phyloP scores from a whole-genome alignment of 176 grass and related monocot species.

The Avena eriantha region DNA sequence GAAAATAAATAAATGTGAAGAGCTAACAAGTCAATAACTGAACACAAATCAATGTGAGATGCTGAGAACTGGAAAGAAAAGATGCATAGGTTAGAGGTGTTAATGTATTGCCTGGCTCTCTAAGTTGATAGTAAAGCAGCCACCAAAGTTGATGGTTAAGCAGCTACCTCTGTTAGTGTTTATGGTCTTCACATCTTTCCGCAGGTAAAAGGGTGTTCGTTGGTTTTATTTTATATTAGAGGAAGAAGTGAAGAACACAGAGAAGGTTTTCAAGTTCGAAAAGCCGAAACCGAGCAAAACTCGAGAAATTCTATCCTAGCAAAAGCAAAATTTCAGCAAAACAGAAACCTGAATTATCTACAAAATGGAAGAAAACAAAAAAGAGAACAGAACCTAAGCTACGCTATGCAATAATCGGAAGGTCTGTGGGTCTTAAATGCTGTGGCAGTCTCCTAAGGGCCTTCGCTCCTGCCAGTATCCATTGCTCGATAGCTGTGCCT shows the following conservation, averaged over 20 bases:
- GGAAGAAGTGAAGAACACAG: too few species aligned
- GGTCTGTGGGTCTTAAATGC: neutral
- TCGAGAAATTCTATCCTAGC: neutral
- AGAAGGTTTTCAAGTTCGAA: too few species aligned
- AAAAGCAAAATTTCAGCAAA: neutral
- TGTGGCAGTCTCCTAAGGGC: neutral
- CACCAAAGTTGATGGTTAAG: neutral
- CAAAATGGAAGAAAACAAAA: constrained; percentile 3
- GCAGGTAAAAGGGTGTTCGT: constrained; percentile 1
- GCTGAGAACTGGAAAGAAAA: neutral
- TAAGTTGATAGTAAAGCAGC: too few species aligned
- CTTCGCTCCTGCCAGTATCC: neutral
- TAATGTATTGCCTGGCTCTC: too few species aligned
- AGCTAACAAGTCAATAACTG: neutral
- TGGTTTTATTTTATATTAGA: too few species aligned
- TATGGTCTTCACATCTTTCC: neutral
- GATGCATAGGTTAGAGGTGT: neutral
- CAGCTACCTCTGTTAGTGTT: neutral
- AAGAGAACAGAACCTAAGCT: neutral
- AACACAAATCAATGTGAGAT: neutral
- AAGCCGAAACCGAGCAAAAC: neutral
- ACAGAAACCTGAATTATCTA: neutral
- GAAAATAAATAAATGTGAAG: neutral
- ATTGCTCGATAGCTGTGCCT: neutral
- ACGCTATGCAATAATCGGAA: neutral